These are phyloP conservation scores for Cutaneotrichosporon cavernicola DNA, from an alignment of 1,284 basidiomycete species.

Conservation along the genomic window DNA sequence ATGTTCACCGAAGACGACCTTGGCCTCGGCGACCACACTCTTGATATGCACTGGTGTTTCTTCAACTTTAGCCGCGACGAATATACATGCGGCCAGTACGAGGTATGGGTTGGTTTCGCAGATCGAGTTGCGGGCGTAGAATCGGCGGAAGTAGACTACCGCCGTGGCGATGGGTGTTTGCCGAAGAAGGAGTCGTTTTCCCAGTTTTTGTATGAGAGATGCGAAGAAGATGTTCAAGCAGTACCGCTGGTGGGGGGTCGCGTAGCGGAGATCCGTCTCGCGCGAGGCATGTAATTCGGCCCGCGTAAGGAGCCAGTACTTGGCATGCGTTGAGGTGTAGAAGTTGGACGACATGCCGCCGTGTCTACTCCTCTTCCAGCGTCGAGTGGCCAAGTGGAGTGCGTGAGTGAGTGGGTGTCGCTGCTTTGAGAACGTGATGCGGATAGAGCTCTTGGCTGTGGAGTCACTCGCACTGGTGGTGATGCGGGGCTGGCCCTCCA, in stretches of 20 bases:
- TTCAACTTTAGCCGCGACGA: conserved; percentile 94
- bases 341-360: conserved; percentile 47
- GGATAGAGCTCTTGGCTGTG: too few species aligned
- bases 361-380: neutral
- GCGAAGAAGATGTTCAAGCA: conserved; percentile 82
- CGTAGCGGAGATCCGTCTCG: conserved; percentile 70
- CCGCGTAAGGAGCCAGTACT: conserved; percentile 80
- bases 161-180: conserved; percentile 92
- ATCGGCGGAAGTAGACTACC: conserved; percentile 87
- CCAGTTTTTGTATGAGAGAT: conserved; percentile 79
- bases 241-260: conserved; percentile 70
- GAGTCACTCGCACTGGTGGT: too few species aligned
- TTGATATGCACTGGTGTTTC: conserved; percentile 95
- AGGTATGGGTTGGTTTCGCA: conserved; percentile 92
- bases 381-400: neutral
- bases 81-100: conserved; percentile 88
- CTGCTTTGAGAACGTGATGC: too few species aligned
- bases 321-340: conserved; percentile 46
- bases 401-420: neutral
- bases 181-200: conserved; percentile 76
- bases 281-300: conserved; percentile 69
- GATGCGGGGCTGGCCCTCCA: neutral
- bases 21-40: conserved; percentile 80
- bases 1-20: conserved; percentile 70
- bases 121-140: conserved; percentile 90